Base-by-base conservation (phyloP, 2,329 filamentous ascomycete genomes). In the Neospermospora avenae region DNA sequence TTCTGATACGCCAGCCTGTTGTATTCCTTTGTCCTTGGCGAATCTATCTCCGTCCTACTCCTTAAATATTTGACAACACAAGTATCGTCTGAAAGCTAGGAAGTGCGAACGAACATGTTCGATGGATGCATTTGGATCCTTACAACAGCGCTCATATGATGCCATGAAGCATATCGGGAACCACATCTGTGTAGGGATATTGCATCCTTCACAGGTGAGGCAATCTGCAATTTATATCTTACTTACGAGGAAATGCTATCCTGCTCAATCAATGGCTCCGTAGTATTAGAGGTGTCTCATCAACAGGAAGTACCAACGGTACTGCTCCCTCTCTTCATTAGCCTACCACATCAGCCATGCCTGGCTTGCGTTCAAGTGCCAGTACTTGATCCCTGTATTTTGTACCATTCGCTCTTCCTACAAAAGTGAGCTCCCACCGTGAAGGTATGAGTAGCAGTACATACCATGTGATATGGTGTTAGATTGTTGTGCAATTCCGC, bases 241-340 rank as follows among this genome's bases (percentile, higher is more conserved):
- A 35, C 46, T 6, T 34, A 28, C 46, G 46, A 18, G 46, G 46
- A 51, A 35, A 7, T 51, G 13, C 28, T 10, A 22, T 35, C 2
- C 6, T 18, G 46, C 28, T 18, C 18, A 28, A 28, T 35, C 34
- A 28, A 35, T 22, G 28, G 18, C 10, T 22, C 14, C 28, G 22
- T 51, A 11, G 14, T 25, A 35, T 41, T 25, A 2, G 41, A 16
- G 39, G 20, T 8, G 48, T 58, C 28, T 53, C 48, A 31, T 25
- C 39, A 35, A 34, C 28, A 58, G 46, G 41, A 58, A 53, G 35
- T 45, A 28, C 48, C 48, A 53, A 46, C 28, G 11, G 55, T 16
- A 39, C n/a, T 41, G 24, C 31, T 34, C 20, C 31, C 25, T 3
- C 13, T 28, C 18, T 41, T 45, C 39, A 57, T 31, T 57, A 22